Percentiles rank a stretch among this genome's conserved stretches.
phyloP scores from a whole-genome alignment of 306 rosid genomes.

The Trifolium pratense region DNA sequence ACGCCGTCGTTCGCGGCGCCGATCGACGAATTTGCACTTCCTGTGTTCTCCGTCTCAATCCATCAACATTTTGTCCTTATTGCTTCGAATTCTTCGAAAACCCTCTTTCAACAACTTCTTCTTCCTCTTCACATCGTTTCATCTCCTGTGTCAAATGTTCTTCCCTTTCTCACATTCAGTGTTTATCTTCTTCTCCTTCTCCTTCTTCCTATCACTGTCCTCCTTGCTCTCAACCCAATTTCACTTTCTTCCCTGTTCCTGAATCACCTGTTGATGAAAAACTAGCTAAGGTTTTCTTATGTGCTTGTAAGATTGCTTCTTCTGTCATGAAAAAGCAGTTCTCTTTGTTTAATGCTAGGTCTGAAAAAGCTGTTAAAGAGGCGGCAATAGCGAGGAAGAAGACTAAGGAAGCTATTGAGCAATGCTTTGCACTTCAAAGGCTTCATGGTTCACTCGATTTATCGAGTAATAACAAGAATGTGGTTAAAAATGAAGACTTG shows the following conservation, averaged over 20 bases:
- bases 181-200: slow-evolving; percentile 58
- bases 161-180: slow-evolving; percentile 70
- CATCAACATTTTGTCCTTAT: slow-evolving; percentile 65
- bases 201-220: slow-evolving; percentile 50
- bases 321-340: slow-evolving; percentile 50
- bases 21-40: slow-evolving; percentile 79
- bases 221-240: slow-evolving; percentile 61
- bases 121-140: slow-evolving; percentile 48
- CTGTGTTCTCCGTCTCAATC: slow-evolving; percentile 83
- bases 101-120: slow-evolving; percentile 43
- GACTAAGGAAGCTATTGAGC: slow-evolving; percentile 64
- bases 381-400: slow-evolving; percentile 63
- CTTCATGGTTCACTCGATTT: slow-evolving; percentile 36
- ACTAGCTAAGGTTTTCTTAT: slow-evolving; percentile 53
- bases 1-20: slow-evolving; percentile 50
- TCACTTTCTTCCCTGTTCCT: slow-evolving; percentile 61
- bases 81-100: slow-evolving; percentile 71
- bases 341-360: slow-evolving; percentile 44
- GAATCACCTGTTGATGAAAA: slow-evolving; percentile 44
- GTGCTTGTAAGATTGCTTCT: slow-evolving; percentile 69
- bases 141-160: slow-evolving; percentile 69
- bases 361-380: slow-evolving; percentile 61
- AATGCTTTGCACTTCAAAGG: slow-evolving; percentile 38
- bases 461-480: background rate
- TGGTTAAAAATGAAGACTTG: slow-evolving; percentile 20